Evolutionary conservation across 768 basidiomycete species (phyloP).

Genomic region (Hebeloma cylindrosporum): DNA sequence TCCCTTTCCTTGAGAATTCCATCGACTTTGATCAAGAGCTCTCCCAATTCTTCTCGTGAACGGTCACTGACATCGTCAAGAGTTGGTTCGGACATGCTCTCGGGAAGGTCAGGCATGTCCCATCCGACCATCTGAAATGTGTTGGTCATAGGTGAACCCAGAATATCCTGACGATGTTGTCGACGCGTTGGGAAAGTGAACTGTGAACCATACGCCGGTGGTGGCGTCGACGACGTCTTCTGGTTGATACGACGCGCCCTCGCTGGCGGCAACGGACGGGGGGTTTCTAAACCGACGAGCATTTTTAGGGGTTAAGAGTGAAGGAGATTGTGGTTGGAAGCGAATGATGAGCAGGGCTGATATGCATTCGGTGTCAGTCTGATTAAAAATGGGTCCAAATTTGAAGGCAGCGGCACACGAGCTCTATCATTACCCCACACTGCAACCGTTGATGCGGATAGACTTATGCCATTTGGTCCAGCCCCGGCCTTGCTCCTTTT

Average conservation of each 20-base stretch:
- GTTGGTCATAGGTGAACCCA: slow-evolving; percentile 28
- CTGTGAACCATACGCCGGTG: slow-evolving; percentile 55
- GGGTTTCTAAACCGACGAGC: slow-evolving; percentile 45
- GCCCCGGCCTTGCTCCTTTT: no score
- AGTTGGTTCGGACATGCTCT: no score
- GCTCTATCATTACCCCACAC: no score
- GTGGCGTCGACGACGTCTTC: slow-evolving; percentile 41
- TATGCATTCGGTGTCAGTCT: no score
- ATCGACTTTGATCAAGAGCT: slow-evolving; percentile 70
- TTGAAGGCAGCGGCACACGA: no score
- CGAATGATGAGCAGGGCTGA: no score
- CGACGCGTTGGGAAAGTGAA: slow-evolving; percentile 32
- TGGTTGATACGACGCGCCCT: slow-evolving; percentile 54
- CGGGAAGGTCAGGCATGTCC: slow-evolving; percentile 6
- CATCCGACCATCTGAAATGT: slow-evolving; percentile 28
- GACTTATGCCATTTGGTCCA: no score
- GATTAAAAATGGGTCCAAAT: no score
- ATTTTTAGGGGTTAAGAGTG: slow-evolving; percentile 20
- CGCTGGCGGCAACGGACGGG: slow-evolving; percentile 72
- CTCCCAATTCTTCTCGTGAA: slow-evolving; percentile 72
- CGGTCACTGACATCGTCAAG: slow-evolving; percentile 41
- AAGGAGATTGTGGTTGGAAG: no score
- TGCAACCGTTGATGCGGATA: no score
- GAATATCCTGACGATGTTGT: slow-evolving; percentile 15
- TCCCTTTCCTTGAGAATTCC: slow-evolving; percentile 76